These are phyloP conservation scores for Beauveria australis DNA, from an alignment of 2,329 filamentous ascomycete species.

Conservation along the genomic window DNA sequence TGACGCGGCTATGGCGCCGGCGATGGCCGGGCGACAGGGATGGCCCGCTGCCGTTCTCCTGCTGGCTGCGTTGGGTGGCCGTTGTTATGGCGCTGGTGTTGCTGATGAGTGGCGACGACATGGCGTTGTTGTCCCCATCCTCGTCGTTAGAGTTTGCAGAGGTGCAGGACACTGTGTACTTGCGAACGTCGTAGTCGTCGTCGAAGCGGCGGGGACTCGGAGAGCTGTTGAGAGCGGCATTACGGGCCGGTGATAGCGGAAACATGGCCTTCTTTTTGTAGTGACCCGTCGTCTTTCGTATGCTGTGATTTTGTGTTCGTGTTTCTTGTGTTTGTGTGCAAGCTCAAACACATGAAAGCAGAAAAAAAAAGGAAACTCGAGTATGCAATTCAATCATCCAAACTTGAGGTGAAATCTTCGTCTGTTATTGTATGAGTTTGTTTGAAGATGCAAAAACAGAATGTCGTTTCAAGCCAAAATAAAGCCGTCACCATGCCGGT, in stretches of 20 bases:
- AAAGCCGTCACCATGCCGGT: background rate
- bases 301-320: background rate
- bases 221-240: slow-evolving; percentile 30
- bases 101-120: slow-evolving; percentile 38
- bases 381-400: background rate
- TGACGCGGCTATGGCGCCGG: slow-evolving; percentile 45
- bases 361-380: background rate
- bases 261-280: slow-evolving; percentile 22
- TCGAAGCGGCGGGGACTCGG: slow-evolving; percentile 22
- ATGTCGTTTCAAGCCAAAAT: background rate
- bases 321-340: background rate
- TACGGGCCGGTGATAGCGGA: slow-evolving; percentile 31
- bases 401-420: background rate
- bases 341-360: background rate
- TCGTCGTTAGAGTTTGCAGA: slow-evolving; percentile 11
- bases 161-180: slow-evolving; percentile 18
- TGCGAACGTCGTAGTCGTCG: slow-evolving; percentile 25
- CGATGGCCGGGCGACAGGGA: slow-evolving; percentile 34
- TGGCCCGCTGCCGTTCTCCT: background rate
- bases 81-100: slow-evolving; percentile 32
- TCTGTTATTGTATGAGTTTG: background rate
- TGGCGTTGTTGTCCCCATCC: background rate
- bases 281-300: background rate
- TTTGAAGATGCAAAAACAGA: background rate
- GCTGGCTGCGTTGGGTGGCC: slow-evolving; percentile 2